Base-by-base conservation (phyloP, 2,329 filamentous ascomycete species). In the Sarocladium strictum region DNA sequence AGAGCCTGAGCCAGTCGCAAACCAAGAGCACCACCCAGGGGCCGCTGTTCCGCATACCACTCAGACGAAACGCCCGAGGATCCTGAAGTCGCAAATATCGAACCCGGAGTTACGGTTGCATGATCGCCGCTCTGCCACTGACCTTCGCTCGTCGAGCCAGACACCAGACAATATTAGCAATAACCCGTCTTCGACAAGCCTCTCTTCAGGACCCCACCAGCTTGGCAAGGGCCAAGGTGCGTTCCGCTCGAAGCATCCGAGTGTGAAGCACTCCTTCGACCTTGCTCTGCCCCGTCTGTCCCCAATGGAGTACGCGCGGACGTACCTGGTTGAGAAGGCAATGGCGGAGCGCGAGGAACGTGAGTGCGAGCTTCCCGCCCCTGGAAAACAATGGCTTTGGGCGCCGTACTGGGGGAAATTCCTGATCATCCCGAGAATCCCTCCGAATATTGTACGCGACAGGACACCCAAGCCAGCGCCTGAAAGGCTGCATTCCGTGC, bases 281-380 rank as follows among this genome's bases (percentile, higher is more conserved):
- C 55, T 71, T 19, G 57, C 51, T 3, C 53, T 58, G 19, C 68
- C 70, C 1, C 65, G 69, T 0, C 50, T 74, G 3, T 72, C 71
- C 1, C 69, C 70, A 1, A 72, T 74, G 69, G 72, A 74, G 41
- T 73, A 73, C 49, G 55, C 63, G 9, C 65, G 72, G 7, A 58
- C 65, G 5, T 70, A 68, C 47, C 61, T 71, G 32, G 56, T 74
- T 2, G 66, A 70, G 45, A 65, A 69, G 41, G 62, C 66, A 4
- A 55, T 58, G 14, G 61, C 66, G 12, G 60, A 64, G 15, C 62
- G 57, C 19, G 61, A 69, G 11, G 54, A 57, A 9, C 57, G 61
- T 4, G 38, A 57, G 2, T 69, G 66, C 45, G 60, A 64, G 19
- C 59, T 74, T 4, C 64, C 63, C 12, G 57, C 58, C 15, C 67